Evolutionary conservation across 441 rosid genomes (phyloP), one percentile per base, ranked within the genome.

Genomic region (Croton setiger): DNA sequence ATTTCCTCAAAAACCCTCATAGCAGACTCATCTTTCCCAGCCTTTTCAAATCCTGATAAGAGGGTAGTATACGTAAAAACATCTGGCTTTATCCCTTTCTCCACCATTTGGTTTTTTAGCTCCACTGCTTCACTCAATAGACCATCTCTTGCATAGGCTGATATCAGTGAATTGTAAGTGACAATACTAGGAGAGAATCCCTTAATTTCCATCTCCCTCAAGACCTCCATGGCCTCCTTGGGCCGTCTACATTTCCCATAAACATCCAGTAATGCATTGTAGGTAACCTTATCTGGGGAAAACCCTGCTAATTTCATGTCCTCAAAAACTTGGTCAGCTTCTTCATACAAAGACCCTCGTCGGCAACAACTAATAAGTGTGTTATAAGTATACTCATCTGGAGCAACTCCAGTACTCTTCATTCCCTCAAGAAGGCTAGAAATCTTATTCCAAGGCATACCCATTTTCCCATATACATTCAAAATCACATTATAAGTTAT

Each of bases 41-140:
- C 80, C 76, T 84, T 91, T 80, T 85, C 93, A 76, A 86, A 88
- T n/a, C 97, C 97, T 0, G 98, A 94, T 43, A 91, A 77, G 20
- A 94, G 93, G 15, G 98, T 87, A 6, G 97, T 94, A 80, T 87
- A 94, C 17, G 98, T 94, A 76, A 87, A 89, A 74, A 94, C 97
- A 79, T 94, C 96, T 35, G 93, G 97, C 65, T 78, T 81, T 58
- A 87, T 79, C 71, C 92, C 92, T 36, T 81, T 84, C 17, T 71
- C 82, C 12, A 76, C 67, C 97, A 94, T 89, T 82, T 82, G 90
- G 58, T 69, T 72, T 74, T 89, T 94, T 62, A 94, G 85, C 76
- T 87, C 88, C 88, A 84, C 66, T 0, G 98, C 97, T 64, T 89
- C 98, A 44, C 77, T 82, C 61, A 91, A 64, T 54, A 90, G 76